Evolutionary conservation across 2,329 filamentous ascomycete species (phyloP), one percentile per base, ranked within the genome.

Genomic region (Thielaviopsis musarum): DNA sequence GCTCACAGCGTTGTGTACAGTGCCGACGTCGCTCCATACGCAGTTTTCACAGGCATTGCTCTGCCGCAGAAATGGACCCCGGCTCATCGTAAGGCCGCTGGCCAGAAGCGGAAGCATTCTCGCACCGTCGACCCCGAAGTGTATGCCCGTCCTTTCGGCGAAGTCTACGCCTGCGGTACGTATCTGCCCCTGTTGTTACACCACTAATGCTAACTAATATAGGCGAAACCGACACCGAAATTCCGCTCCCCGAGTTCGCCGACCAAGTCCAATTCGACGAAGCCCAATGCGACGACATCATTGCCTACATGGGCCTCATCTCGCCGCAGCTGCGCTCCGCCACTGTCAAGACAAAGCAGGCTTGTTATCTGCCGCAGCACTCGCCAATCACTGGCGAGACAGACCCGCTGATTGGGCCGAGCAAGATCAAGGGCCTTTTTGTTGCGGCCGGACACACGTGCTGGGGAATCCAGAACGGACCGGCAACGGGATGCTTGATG

Each of bases 401-500:
- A 45, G 83, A 81, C 0, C 91, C 93, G 5, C 70, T 97, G 56
- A 79, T 97, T 24, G 93, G 93, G 0, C 74, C 77, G 58, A 91
- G 90, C 7, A 78, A 79, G 1, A 81, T 85, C 0, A 79, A 82
- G 6, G 90, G 91, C 0, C 67, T 97, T 52, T 84, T 86, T 69
- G 75, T 97, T 62, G 93, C 93, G 0, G 80, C 88, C 0, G 93
- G 93, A 0, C 93, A 98, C 74, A 95, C 90, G 1, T 97, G 91
- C 73, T 98, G 93, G 93, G 93, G 93, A 0, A 95, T 98, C 22
- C 91, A 97, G 73, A 97, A 98, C 72, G 89, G 84, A 0, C 91
- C 91, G 1, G 93, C 79, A 1, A 97, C 91, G 7, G 88, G 88
- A 3, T 88, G 84, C 71, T 70, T 91, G 48, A 85, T 93, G 74